Evolutionary conservation across 106 monocot genomes (phyloP).

Genomic region (Gastrodia elata): DNA sequence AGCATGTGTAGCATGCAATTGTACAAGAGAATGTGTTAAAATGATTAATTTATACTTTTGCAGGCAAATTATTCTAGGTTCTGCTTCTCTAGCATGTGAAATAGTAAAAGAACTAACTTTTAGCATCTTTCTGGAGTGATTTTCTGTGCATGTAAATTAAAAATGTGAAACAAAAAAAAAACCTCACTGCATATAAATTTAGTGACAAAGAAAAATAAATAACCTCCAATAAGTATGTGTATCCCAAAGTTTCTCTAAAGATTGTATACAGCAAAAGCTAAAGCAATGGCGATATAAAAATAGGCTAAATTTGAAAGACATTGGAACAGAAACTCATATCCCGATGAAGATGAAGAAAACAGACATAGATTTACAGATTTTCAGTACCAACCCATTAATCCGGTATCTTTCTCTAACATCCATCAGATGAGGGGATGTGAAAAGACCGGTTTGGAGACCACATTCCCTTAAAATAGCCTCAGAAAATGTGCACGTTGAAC

Average conservation of each 20-base stretch:
- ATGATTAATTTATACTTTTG: neutral
- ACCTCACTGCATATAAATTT: neutral
- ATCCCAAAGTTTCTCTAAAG: neutral
- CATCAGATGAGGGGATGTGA: slow-evolving; percentile 74
- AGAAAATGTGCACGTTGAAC: slow-evolving; percentile 72
- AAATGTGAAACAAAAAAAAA: neutral
- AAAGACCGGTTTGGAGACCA: slow-evolving; percentile 63
- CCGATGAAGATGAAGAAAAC: neutral
- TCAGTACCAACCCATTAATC: slow-evolving; percentile 50
- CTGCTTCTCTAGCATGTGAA: neutral
- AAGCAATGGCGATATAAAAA: neutral
- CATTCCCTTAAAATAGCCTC: slow-evolving; percentile 69
- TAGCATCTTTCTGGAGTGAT: neutral
- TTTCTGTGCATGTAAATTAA: neutral
- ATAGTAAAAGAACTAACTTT: neutral
- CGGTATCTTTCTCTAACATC: slow-evolving; percentile 68
- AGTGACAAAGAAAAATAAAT: neutral
- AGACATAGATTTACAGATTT: neutral
- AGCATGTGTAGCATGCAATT: too few relatives aligned
- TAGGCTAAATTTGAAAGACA: neutral
- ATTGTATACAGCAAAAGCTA: neutral
- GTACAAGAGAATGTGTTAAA: too few relatives aligned
- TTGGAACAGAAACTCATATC: neutral
- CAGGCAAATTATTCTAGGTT: neutral
- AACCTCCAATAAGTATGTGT: neutral